Evolutionary conservation across 2,329 filamentous ascomycete species (phyloP).

Genomic region (Aureobasidium sp.): DNA sequence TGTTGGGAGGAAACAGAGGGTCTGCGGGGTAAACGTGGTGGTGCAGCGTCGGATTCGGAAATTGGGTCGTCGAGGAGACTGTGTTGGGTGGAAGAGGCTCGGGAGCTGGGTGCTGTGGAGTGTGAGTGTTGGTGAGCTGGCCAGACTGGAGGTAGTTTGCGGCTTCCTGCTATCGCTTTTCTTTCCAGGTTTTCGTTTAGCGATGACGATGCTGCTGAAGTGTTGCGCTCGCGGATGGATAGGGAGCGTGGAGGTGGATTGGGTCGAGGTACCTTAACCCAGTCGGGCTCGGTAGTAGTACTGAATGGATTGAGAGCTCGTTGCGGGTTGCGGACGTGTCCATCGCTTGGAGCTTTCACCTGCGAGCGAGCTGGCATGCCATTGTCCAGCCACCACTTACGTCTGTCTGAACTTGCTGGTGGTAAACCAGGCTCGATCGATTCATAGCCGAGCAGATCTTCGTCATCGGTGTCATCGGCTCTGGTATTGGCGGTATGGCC

Average conservation of each 20-base stretch:
- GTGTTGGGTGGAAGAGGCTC: not conserved
- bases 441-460: constrained; percentile 73
- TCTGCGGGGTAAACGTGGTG: constrained; percentile 1
- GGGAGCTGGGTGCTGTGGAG: not conserved
- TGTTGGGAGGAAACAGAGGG: too few relatives aligned
- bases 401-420: constrained; percentile 51
- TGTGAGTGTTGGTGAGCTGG: not conserved
- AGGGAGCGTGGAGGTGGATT: constrained; percentile 16
- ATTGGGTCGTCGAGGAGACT: not conserved
- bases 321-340: constrained; percentile 60
- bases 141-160: constrained; percentile 10
- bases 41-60: not conserved
- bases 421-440: constrained; percentile 70
- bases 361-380: constrained; percentile 65
- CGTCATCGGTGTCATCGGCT: constrained; percentile 59
- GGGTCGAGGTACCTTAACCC: constrained; percentile 50
- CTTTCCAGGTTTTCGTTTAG: not conserved
- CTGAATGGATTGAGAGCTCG: constrained; percentile 76
- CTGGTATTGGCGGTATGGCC: constrained; percentile 48
- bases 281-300: constrained; percentile 67
- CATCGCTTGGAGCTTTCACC: constrained; percentile 55
- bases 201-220: not conserved
- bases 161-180: not conserved
- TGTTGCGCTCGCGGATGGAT: constrained; percentile 14
- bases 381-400: constrained; percentile 58